Evolutionary conservation across 208 protist genomes (phyloP).

Genomic region (Trypanosoma melophagium): DNA sequence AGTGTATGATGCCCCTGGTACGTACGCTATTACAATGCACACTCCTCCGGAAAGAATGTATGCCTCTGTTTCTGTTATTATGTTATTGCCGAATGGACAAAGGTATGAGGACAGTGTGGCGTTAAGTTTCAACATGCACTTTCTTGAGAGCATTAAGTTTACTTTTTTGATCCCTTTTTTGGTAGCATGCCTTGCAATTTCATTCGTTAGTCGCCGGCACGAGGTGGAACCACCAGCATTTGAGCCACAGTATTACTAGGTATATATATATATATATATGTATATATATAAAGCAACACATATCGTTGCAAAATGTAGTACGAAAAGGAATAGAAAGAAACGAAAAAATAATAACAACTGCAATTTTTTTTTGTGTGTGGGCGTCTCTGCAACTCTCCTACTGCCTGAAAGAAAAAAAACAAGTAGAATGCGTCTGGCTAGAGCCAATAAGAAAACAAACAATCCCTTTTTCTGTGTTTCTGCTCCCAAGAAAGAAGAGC

Average conservation of each 20-base stretch:
- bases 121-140: conserved; percentile 86
- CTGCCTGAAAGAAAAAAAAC: too few relatives aligned
- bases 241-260: conserved; percentile 15
- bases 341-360: too few relatives aligned
- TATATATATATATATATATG: background rate
- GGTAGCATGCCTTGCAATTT: conserved; percentile 46
- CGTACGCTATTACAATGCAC: conserved; percentile 51
- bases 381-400: too few relatives aligned
- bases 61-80: conserved; percentile 51
- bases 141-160: conserved; percentile 79
- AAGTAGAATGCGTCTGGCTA: too few relatives aligned
- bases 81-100: conserved; percentile 73
- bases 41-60: conserved; percentile 67
- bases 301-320: background rate
- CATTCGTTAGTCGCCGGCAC: conserved; percentile 65
- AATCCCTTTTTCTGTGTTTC: too few relatives aligned
- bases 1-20: conserved; percentile 41
- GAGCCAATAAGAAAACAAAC: too few relatives aligned
- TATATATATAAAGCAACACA: background rate
- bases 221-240: conserved; percentile 32
- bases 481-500: too few relatives aligned
- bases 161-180: conserved; percentile 79
- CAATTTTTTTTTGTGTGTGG: too few relatives aligned
- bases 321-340: background rate
- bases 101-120: conserved; percentile 69